These are phyloP conservation scores for Penicillium sp. DNA, from an alignment of 2,329 filamentous ascomycete species.

Conservation along the genomic window DNA sequence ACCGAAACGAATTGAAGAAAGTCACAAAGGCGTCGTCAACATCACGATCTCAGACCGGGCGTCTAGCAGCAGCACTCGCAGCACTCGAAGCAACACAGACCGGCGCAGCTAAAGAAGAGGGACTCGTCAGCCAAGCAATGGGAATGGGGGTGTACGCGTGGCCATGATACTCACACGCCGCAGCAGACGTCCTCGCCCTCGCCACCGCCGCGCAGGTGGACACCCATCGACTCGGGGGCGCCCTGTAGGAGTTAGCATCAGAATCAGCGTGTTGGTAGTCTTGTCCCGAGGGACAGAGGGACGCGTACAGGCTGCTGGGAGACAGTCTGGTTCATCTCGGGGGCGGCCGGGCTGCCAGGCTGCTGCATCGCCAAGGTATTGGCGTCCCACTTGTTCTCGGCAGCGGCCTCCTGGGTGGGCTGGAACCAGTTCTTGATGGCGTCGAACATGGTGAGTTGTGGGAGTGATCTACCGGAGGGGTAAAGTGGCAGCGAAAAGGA, in stretches of 20 bases:
- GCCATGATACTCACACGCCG: constrained; percentile 16
- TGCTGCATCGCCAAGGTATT: constrained; percentile 13
- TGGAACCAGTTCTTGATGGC: constrained; percentile 11
- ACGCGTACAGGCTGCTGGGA: constrained; percentile 11
- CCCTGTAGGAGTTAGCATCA: not conserved
- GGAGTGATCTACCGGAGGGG: too few species aligned
- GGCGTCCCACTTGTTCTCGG: constrained; percentile 12
- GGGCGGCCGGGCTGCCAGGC: constrained; percentile 8
- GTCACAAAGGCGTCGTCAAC: constrained; percentile 1
- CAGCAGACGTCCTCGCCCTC: constrained; percentile 16
- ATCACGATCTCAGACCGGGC: not conserved
- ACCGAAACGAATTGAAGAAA: too few species aligned
- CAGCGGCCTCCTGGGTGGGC: constrained; percentile 3
- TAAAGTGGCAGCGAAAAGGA: too few species aligned
- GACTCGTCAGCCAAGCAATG: not conserved
- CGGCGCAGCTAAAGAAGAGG: constrained; percentile 11
- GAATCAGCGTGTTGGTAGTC: not conserved
- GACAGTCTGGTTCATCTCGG: constrained; percentile 11
- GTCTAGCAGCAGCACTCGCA: constrained; percentile 9
- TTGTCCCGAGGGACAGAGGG: not conserved
- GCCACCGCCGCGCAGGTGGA: constrained; percentile 15
- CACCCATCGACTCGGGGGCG: constrained; percentile 7
- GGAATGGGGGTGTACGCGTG: too few species aligned
- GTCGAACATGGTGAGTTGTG: constrained; percentile 9
- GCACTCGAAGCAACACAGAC: constrained; percentile 15